phyloP scores from a whole-genome alignment of 2,329 filamentous ascomycete genomes.

The Phaeosphaeria sp. region DNA sequence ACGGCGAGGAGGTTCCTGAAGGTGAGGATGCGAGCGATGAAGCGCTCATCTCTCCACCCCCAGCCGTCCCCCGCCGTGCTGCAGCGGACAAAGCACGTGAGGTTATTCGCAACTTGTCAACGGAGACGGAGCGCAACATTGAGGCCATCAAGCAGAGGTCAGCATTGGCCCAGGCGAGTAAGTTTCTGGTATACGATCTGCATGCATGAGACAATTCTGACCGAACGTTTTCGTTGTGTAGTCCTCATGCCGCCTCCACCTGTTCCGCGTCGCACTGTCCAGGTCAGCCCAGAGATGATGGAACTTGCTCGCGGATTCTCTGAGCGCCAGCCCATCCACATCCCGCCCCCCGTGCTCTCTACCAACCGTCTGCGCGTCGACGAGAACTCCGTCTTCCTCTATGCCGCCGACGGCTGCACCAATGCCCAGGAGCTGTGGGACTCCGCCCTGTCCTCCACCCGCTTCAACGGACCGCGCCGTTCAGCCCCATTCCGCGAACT shows the following conservation, averaged over 20 bases:
- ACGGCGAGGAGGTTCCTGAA: conserved; percentile 14
- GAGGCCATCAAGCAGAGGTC: neutral
- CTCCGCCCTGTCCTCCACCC: conserved; percentile 18
- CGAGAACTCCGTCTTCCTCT: conserved; percentile 17
- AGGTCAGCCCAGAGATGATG: conserved; percentile 15
- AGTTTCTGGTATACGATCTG: too few relatives aligned
- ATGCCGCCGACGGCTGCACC: conserved; percentile 16
- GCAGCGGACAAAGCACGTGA: conserved; percentile 19
- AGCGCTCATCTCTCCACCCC: conserved; percentile 1
- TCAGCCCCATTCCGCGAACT: conserved; percentile 33
- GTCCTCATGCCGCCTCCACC: neutral
- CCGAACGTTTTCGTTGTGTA: too few relatives aligned
- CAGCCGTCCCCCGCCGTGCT: conserved; percentile 4
- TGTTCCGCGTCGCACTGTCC: neutral
- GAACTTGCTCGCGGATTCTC: conserved; percentile 7
- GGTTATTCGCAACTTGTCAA: conserved; percentile 13
- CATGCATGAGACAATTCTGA: too few relatives aligned
- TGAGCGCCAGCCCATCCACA: conserved; percentile 7
- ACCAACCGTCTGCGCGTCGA: conserved; percentile 28
- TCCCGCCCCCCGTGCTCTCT: conserved; percentile 24
- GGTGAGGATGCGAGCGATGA: conserved; percentile 6
- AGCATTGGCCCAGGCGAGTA: neutral
- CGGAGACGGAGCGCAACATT: conserved; percentile 7
- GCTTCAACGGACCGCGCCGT: conserved; percentile 28
- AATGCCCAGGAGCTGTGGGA: conserved; percentile 16